Base-by-base conservation (phyloP, 768 basidiomycete genomes). In the Auricularia sp. region DNA sequence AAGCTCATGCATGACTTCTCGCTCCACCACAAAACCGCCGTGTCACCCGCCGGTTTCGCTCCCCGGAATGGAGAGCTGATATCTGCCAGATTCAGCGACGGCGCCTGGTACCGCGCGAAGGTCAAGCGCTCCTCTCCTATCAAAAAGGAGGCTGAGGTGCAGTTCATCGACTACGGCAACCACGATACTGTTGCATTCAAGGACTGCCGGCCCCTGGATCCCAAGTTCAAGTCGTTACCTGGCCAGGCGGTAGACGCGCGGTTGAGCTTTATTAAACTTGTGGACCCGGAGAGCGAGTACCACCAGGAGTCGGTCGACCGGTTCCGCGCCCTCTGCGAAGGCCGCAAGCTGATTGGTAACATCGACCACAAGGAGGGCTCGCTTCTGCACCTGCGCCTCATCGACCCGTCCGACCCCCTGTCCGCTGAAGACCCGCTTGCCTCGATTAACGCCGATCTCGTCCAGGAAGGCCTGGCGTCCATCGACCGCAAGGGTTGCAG, bases 311-410 rank as follows among this genome's bases (percentile, higher is more conserved):
- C 95, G 3, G 73, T 94, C 61, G 88, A 92, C 62, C 87, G 91
- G 62, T 98, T 98, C 86, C 85, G 88, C 33, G 75, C 82, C 16
- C 79, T 94, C 21, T 91, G 89, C 69, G 94, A 94, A 76, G 93
- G 92, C n/a, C 88, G 94, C 63, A 94, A 94, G 71, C 82, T 98
- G n/a, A 79, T 98, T 61, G 97, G 94, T n/a, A 98, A 95, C 76
- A 79, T 94, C 65, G 97, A 99, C 74, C 83, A 88, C 71, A 86
- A 80, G 71, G 96, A 97, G 71, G 88, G 90, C 33, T 69, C 81
- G 24, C 71, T 87, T 1, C 79, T 95, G 35, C 94, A 97, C 75
- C 84, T 99, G 63, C 90, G 96, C 61, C 84, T 99, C 42, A 96
- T 97, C 67, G 95, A 98, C 73, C 91, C 96, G 1, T 73, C 80